Evolutionary conservation across 495 filamentous ascomycete genomes (phyloP).

Genomic region (Achaetomiella virescens): DNA sequence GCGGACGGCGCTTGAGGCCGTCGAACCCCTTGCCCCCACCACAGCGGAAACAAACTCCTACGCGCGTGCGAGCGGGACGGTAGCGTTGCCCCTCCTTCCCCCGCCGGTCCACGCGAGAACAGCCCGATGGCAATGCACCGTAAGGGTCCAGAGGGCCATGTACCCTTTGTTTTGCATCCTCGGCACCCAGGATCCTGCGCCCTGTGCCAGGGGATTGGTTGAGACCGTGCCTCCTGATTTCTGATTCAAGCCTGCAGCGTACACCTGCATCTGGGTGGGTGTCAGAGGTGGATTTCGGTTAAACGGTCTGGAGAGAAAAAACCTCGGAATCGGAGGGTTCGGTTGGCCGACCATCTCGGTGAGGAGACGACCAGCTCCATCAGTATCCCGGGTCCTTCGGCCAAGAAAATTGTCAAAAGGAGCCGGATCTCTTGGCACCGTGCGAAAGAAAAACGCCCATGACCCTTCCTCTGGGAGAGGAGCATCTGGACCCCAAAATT

Average conservation of each 20-base stretch:
- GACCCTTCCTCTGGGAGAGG: too few relatives aligned
- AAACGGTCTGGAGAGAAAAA: background rate
- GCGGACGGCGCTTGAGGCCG: background rate
- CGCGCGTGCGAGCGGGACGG: too few relatives aligned
- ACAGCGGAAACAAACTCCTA: background rate
- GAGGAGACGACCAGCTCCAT: background rate
- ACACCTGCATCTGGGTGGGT: background rate
- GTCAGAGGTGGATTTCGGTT: background rate
- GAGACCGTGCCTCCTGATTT: background rate
- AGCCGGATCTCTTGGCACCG: too few relatives aligned
- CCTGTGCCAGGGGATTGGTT: background rate
- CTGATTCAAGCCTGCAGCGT: background rate
- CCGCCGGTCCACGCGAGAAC: background rate
- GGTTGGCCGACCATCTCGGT: background rate
- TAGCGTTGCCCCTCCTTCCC: background rate
- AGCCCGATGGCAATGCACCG: background rate
- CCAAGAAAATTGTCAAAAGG: too few relatives aligned
- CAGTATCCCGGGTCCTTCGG: background rate
- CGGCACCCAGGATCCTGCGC: background rate
- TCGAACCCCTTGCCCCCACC: background rate
- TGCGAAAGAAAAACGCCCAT: too few relatives aligned
- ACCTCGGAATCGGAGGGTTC: background rate
- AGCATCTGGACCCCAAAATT: too few relatives aligned
- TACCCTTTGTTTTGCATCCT: background rate
- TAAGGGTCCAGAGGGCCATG: background rate